Evolutionary conservation across 1,139 yeast genomes (phyloP), one percentile per base, ranked within the genome.

Genomic region (Blastobotrys aristatus): DNA sequence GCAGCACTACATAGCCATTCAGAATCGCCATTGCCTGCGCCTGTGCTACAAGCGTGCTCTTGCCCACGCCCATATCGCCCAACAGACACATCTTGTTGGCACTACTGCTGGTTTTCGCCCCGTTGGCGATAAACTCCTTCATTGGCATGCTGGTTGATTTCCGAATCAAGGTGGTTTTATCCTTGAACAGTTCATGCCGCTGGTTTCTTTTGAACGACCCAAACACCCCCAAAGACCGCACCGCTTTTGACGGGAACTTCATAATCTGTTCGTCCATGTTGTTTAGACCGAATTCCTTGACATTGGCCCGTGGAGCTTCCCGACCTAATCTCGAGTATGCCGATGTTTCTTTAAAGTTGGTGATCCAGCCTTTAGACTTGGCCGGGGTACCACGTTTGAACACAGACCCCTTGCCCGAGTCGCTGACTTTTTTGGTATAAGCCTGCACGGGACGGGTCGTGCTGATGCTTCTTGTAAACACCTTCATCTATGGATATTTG

Each of bases 61-160:
- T 90, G 10, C 97, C 97, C 10, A 77, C 74, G 41, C 96, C 96
- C 43, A 78, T 70, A 49, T 75, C 80, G 37, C 97, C 97, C 29
- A 78, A 66, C 20, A 90, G 56, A 43, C 84, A 71, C 36, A 75
- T 57, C 59, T 85, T 73, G 62, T 81, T 84, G 11, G 66, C 58
- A 16, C 62, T 58, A 1, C 79, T 70, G 0, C 66, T 45, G 1
- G 64, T 39, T 5, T 50, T 40, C 8, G 42, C 30, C 6, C 59
- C 59, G 4, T 56, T 51, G n/a, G 58, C 43, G 20, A 68, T 57
- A 8, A 72, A 56, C 1, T 63, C 56, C 10, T 58, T 49, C 5
- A 74, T 44, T 31, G 57, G 51, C 11, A 57, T 42, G 1, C 76
- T 68, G 46, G 71, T 64, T 10, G 51, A 50, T 4, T 51, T 51